A percentile compares a stretch with the other conserved stretches of the same genome.
phyloP scores from a whole-genome alignment of 805 yeast species.

The Hanseniaspora occidentalis region DNA sequence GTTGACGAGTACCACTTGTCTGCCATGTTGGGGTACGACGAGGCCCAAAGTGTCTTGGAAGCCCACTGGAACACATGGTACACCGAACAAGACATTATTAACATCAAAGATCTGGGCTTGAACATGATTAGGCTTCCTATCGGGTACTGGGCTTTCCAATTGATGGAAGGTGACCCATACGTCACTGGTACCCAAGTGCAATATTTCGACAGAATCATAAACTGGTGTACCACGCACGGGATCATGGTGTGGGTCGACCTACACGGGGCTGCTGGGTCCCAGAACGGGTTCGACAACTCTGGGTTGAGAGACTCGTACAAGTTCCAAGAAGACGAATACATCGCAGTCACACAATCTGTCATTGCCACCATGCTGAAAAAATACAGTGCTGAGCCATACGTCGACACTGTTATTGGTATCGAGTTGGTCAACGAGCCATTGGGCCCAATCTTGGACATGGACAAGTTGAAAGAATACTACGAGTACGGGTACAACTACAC shows the following conservation, averaged over 20 bases:
- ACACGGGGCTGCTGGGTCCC: constrained; percentile 96
- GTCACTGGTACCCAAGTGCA: constrained; percentile 60
- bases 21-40: constrained; percentile 44
- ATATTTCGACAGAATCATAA: constrained; percentile 64
- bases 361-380: constrained; percentile 41
- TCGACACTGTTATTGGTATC: constrained; percentile 69
- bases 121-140: constrained; percentile 84
- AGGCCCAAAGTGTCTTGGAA: constrained; percentile 38
- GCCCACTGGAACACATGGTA: constrained; percentile 73
- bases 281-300: constrained; percentile 91
- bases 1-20: constrained; percentile 74
- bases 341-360: constrained; percentile 41
- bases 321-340: constrained; percentile 42
- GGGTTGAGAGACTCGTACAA: constrained; percentile 56
- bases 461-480: constrained; percentile 46
- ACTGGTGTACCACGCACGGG: constrained; percentile 53
- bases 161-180: constrained; percentile 61
- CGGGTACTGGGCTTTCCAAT: constrained; percentile 85
- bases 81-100: constrained; percentile 56
- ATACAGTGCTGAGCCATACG: constrained; percentile 49
- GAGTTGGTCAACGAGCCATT: constrained; percentile 86
- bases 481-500: constrained; percentile 49
- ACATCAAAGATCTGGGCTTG: constrained; percentile 51
- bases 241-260: constrained; percentile 81
- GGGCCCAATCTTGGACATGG: constrained; percentile 54